These are phyloP conservation scores for Symbiotaphrina buchneri DNA, from an alignment of 495 filamentous ascomycete genomes.

Conservation along the genomic window DNA sequence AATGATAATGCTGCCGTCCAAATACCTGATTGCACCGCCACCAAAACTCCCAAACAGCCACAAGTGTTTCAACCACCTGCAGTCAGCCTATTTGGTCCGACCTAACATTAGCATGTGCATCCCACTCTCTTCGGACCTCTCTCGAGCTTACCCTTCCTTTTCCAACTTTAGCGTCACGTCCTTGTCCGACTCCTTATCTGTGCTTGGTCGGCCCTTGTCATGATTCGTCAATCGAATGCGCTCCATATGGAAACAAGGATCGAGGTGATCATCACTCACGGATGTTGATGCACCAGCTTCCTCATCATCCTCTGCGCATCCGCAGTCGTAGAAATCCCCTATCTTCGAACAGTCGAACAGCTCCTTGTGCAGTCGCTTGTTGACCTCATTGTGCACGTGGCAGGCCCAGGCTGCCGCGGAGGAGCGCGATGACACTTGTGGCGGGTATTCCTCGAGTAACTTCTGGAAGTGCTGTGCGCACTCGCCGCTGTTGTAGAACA, in stretches of 20 bases:
- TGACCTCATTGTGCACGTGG: conserved; percentile 87
- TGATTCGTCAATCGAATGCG: background rate
- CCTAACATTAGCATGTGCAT: too few relatives aligned
- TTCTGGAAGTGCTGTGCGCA: conserved; percentile 80
- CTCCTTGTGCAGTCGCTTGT: conserved; percentile 60
- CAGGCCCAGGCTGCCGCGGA: conserved; percentile 83
- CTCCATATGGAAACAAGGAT: background rate
- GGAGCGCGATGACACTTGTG: conserved; percentile 67
- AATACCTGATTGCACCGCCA: too few relatives aligned
- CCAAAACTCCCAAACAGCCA: too few relatives aligned
- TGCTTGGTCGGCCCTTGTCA: background rate
- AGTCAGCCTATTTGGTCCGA: too few relatives aligned
- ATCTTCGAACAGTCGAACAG: conserved; percentile 77
- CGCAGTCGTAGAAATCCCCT: conserved; percentile 88
- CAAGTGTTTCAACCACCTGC: too few relatives aligned
- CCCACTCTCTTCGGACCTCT: too few relatives aligned
- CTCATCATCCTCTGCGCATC: conserved; percentile 58
- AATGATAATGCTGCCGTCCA: too few relatives aligned
- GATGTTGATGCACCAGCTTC: conserved; percentile 12
- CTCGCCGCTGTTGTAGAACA: conserved; percentile 42
- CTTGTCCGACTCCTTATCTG: background rate
- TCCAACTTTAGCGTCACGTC: background rate
- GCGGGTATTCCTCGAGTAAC: conserved; percentile 65
- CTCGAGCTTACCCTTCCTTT: conserved; percentile 1
- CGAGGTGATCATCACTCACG: background rate